Conservation (phyloP, 164 flowering plant genomes). For the Kalanchoe fedtschenkoi region DNA sequence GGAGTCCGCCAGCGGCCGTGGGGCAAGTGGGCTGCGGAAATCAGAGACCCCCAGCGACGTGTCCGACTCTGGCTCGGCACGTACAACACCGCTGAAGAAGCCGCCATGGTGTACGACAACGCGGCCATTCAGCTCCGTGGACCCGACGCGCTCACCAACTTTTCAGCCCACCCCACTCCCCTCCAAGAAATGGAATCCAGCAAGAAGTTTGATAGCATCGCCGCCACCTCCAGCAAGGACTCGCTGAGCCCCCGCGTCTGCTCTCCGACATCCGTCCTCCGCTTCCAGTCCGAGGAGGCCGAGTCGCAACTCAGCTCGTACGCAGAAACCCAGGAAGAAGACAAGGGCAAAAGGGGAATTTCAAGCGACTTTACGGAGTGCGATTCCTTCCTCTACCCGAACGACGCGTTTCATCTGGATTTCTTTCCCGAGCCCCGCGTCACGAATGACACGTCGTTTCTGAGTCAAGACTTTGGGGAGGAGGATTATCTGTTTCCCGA, state of each 20-base stretch:
- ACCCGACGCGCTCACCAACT: conserved; percentile 64
- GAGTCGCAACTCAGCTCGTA: conserved; percentile 7
- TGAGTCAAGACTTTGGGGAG: not conserved
- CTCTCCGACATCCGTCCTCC: conserved; percentile 61
- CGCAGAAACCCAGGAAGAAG: conserved; percentile 3
- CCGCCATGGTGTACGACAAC: conserved; percentile 65
- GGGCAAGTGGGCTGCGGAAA: conserved; percentile 88
- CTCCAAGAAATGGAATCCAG: not conserved
- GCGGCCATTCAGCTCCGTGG: conserved; percentile 70
- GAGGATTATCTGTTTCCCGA: conserved; percentile 9
- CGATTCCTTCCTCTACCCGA: conserved; percentile 14
- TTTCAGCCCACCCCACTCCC: conserved; percentile 20
- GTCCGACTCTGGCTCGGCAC: conserved; percentile 70
- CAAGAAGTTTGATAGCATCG: not conserved
- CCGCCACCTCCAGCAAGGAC: conserved; percentile 20
- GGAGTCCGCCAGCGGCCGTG: conserved; percentile 69
- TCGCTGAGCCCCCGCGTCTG: conserved; percentile 15
- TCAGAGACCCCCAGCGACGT: conserved; percentile 49
- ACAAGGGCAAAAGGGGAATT: not conserved
- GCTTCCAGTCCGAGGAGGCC: conserved; percentile 27
- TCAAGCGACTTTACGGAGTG: conserved; percentile 9
- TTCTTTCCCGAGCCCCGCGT: conserved; percentile 12
- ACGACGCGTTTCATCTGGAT: conserved; percentile 18
- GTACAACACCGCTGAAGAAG: conserved; percentile 68
- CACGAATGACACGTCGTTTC: not conserved